These are phyloP conservation scores for Musa itinerans DNA, from an alignment of 176 grass and related monocot genomes.

Conservation along the genomic window DNA sequence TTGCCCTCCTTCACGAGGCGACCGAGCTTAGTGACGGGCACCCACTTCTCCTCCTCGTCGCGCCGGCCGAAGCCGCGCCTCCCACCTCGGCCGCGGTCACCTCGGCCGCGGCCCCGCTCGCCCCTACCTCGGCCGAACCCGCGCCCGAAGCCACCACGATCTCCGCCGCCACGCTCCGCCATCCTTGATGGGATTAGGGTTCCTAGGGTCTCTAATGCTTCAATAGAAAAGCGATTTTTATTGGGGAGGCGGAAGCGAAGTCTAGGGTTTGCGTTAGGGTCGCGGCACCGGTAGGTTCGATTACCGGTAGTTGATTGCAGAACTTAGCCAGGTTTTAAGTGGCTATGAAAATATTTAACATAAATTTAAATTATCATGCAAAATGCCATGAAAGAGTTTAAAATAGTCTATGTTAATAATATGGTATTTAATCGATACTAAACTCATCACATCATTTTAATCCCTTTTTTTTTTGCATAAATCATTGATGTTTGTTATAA, in stretches of 20 bases:
- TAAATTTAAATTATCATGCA: too few species aligned
- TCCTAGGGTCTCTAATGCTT: not conserved
- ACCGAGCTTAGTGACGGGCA: slow-evolving; percentile 20
- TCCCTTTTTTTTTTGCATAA: too few species aligned
- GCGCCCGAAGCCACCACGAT: slow-evolving; percentile 4
- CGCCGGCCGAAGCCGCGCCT: slow-evolving; percentile 1
- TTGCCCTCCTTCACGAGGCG: slow-evolving; percentile 21
- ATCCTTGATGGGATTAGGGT: not conserved
- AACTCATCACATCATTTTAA: too few species aligned
- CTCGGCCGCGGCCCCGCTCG: not conserved
- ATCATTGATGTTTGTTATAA: too few species aligned
- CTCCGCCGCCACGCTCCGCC: slow-evolving; percentile 9
- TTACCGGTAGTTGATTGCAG: too few species aligned
- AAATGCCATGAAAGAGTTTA: too few species aligned
- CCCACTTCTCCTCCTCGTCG: slow-evolving; percentile 23
- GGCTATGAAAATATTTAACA: too few species aligned
- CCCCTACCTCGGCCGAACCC: not conserved
- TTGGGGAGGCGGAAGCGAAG: not conserved
- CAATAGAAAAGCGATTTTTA: not conserved
- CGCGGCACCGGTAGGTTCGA: too few species aligned
- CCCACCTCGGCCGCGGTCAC: not conserved
- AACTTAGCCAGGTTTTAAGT: too few species aligned
- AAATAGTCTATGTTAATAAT: too few species aligned
- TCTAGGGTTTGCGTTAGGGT: too few species aligned
- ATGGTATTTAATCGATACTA: too few species aligned